These are phyloP conservation scores for Paecilomyces dactylethromorphus DNA, from an alignment of 2,329 filamentous ascomycete species.

Conservation along the genomic window DNA sequence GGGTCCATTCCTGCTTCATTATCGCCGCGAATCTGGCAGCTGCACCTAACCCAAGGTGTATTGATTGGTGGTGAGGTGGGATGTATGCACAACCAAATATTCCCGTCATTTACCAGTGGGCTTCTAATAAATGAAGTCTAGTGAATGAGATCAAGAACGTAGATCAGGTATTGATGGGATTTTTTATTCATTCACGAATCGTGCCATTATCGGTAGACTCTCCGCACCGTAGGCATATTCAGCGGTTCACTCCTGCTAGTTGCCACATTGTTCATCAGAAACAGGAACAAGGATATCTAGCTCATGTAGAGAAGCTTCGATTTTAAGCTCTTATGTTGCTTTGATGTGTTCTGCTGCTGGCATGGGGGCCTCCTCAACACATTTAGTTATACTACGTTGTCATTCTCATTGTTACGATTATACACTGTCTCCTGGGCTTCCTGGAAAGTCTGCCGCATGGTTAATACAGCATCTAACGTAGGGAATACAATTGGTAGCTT, in stretches of 20 bases:
- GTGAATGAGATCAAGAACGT: conserved; percentile 19
- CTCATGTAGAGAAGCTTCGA: conserved; percentile 9
- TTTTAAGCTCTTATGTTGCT: not conserved
- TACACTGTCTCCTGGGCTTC: conserved; percentile 37
- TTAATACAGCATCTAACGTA: conserved; percentile 42
- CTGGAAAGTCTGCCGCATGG: conserved; percentile 29
- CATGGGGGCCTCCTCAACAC: conserved; percentile 34
- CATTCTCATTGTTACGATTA: conserved; percentile 45
- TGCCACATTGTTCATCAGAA: conserved; percentile 15
- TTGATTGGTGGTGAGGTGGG: conserved; percentile 13
- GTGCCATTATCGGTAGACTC: conserved; percentile 19
- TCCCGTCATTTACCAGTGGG: conserved; percentile 19
- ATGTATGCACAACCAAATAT: conserved; percentile 12
- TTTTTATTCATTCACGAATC: conserved; percentile 14
- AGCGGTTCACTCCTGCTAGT: conserved; percentile 12
- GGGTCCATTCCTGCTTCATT: conserved; percentile 18
- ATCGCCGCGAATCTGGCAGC: not conserved
- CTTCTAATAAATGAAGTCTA: conserved; percentile 19
- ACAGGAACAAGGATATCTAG: conserved; percentile 16
- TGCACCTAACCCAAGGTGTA: conserved; percentile 13
- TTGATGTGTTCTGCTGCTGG: not conserved
- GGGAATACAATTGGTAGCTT: conserved; percentile 44
- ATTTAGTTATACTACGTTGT: conserved; percentile 43
- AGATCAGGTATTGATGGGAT: conserved; percentile 12
- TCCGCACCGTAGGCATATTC: conserved; percentile 20